Conservation (phyloP, 2,329 filamentous ascomycete genomes). For the Pseudocercospora vitis region DNA sequence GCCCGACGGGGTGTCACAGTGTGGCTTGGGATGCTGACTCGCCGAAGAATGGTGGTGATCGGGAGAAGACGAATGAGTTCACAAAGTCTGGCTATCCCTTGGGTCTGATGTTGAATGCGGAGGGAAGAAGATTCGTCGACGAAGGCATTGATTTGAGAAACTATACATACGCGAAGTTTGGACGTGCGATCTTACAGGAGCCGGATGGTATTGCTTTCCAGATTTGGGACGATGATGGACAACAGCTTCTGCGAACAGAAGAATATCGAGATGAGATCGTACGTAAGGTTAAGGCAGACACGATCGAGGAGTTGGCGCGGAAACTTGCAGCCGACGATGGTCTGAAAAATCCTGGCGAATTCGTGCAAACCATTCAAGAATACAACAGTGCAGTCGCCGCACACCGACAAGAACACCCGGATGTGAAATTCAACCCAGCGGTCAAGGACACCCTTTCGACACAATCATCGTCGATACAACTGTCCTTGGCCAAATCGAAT, state of each 20-base stretch:
- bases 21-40: conserved; percentile 66
- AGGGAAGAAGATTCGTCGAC: conserved; percentile 64
- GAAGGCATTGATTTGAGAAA: conserved; percentile 66
- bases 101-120: conserved; percentile 62
- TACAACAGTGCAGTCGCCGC: conserved; percentile 60
- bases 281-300: conserved; percentile 51
- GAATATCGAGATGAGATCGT: conserved; percentile 63
- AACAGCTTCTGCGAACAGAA: conserved; percentile 57
- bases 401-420: conserved; percentile 48
- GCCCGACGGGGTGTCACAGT: conserved; percentile 66
- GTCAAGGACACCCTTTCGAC: conserved; percentile 63
- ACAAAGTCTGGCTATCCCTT: conserved; percentile 70
- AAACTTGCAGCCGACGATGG: conserved; percentile 51
- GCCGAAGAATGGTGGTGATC: conserved; percentile 55
- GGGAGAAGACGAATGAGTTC: conserved; percentile 63
- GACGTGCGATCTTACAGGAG: conserved; percentile 61
- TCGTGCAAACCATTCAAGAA: conserved; percentile 54
- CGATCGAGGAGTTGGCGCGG: conserved; percentile 57
- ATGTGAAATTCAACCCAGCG: conserved; percentile 57
- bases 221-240: conserved; percentile 59
- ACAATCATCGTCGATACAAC: conserved; percentile 47
- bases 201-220: conserved; percentile 62
- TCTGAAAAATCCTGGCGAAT: conserved; percentile 47
- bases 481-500: conserved; percentile 61
- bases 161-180: conserved; percentile 68